Percentiles rank a stretch among this genome's conserved stretches.
These are phyloP conservation scores for Capsicum rhomboideum DNA, from an alignment of 257 asterid genomes.

Conservation along the genomic window DNA sequence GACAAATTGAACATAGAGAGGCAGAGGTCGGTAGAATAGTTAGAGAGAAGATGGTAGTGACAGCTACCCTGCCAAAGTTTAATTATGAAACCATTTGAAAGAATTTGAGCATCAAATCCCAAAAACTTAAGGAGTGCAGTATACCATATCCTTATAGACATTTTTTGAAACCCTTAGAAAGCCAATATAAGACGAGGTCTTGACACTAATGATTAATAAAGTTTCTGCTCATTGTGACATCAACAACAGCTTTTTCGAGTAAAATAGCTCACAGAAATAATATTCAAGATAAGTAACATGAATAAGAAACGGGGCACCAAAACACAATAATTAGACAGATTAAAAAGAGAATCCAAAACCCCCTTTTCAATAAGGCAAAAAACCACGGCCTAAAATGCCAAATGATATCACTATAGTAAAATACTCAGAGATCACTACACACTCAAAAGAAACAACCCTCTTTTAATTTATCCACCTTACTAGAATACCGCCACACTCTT, in stretches of 20 bases:
- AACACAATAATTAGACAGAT: no score
- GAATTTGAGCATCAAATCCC: neutral
- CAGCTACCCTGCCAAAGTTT: neutral
- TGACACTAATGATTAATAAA: neutral
- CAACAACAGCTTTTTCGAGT: neutral
- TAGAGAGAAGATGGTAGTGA: neutral
- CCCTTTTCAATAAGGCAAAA: neutral
- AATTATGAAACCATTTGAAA: neutral
- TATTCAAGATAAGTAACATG: no score
- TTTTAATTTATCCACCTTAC: neutral
- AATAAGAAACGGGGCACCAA: no score
- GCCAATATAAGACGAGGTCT: neutral
- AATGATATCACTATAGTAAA: neutral
- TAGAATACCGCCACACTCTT: neutral
- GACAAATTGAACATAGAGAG: neutral
- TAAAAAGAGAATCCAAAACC: no score
- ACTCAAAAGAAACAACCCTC: neutral
- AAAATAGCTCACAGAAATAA: no score
- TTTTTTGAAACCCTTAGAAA: neutral
- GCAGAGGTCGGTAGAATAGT: neutral
- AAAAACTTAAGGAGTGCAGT: neutral
- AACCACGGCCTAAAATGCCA: neutral
- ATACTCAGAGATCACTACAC: neutral
- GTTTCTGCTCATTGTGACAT: neutral
- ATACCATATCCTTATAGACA: neutral